Percentiles rank a stretch among this genome's conserved stretches.
These are phyloP conservation scores for Durusdinium trenchii DNA, from an alignment of 73 alveolate species.

Conservation along the genomic window DNA sequence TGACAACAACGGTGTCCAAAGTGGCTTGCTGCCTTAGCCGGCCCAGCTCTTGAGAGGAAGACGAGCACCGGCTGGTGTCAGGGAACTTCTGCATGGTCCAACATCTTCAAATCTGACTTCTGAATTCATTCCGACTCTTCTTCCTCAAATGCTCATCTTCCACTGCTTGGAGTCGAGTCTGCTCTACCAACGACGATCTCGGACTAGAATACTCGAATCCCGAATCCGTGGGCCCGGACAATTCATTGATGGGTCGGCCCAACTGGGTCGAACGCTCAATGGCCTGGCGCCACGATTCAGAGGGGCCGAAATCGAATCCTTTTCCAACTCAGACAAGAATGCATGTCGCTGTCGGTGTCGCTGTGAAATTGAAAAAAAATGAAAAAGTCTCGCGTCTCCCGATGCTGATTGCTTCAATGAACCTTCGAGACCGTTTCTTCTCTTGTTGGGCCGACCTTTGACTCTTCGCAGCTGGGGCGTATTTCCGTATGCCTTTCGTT, in stretches of 20 bases:
- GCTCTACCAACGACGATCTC: not conserved
- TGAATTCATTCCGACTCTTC: not conserved
- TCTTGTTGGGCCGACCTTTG: not conserved
- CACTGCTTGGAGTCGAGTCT: too few species aligned
- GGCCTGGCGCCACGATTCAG: not conserved
- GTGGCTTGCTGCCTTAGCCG: too few species aligned
- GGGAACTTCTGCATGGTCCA: not conserved
- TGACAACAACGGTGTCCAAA: too few species aligned
- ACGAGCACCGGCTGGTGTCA: too few species aligned
- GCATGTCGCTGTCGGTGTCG: not conserved
- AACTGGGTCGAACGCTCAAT: conserved; percentile 76
- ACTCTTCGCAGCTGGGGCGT: not conserved
- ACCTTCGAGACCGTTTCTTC: not conserved
- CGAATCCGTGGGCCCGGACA: conserved; percentile 31
- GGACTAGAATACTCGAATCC: not conserved
- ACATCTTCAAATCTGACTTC: not conserved
- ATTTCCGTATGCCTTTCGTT: too few species aligned
- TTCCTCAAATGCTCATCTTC: too few species aligned
- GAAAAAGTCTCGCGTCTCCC: not conserved
- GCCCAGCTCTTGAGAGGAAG: too few species aligned
- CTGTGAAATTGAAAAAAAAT: not conserved
- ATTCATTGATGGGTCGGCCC: conserved; percentile 79
- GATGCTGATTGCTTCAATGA: not conserved
- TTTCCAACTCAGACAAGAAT: not conserved
- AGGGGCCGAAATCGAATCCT: not conserved